phyloP scores from a whole-genome alignment of 805 yeast species.

The Jamesozyma gamospora region DNA sequence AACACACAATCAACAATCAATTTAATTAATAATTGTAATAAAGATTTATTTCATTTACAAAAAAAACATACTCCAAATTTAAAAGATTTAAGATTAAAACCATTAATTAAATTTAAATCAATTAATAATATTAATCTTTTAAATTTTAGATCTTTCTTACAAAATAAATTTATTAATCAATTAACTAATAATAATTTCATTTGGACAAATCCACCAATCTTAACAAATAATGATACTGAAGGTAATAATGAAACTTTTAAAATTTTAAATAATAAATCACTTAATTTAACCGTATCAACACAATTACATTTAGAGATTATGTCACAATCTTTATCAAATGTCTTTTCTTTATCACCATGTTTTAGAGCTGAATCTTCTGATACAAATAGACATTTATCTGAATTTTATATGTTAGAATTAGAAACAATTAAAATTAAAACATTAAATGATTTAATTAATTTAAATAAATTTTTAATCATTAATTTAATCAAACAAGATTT shows the following conservation, averaged over 20 bases:
- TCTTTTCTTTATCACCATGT: conserved; percentile 85
- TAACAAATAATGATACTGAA: conserved; percentile 89
- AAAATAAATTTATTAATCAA: conserved; percentile 40
- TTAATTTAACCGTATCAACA: conserved; percentile 77
- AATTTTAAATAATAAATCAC: conserved; percentile 35
- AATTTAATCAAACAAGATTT: not conserved
- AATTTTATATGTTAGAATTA: conserved; percentile 97
- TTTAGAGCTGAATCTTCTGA: conserved; percentile 90
- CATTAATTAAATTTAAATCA: conserved; percentile 70
- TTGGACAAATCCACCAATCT: conserved; percentile 76
- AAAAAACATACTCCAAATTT: conserved; percentile 62
- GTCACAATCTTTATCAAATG: conserved; percentile 64
- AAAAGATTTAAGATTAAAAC: conserved; percentile 59
- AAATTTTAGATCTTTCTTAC: conserved; percentile 63
- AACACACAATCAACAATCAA: conserved; percentile 29
- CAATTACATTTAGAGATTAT: conserved; percentile 84
- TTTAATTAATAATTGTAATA: conserved; percentile 53
- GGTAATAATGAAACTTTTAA: conserved; percentile 91
- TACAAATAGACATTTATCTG: conserved; percentile 84
- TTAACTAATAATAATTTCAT: conserved; percentile 46
- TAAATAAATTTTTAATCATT: conserved; percentile 29
- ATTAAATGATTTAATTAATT: conserved; percentile 49
- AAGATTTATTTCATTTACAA: conserved; percentile 62
- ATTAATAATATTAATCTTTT: conserved; percentile 53
- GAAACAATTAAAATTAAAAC: conserved; percentile 62